Evolutionary conservation across 2,329 filamentous ascomycete genomes (phyloP), one percentile per base, ranked within the genome.

Genomic region (Arachnopeziza araneosa): DNA sequence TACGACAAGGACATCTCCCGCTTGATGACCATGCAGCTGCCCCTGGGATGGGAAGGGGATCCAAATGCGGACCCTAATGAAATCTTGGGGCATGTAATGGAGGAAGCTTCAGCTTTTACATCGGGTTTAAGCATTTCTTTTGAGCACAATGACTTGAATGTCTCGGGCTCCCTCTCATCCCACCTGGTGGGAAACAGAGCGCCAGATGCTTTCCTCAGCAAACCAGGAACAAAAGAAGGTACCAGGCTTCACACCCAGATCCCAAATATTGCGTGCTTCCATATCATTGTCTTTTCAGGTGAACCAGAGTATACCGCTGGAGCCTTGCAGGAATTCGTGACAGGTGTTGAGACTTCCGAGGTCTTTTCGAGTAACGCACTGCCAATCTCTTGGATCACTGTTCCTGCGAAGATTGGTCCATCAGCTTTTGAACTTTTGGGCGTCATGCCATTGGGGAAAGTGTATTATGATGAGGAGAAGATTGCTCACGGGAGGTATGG

Each of bases 41-140:
- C 76, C 0, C 59, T 72, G 17, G 70, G 72, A 48, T 77, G 75
- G 71, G 67, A 66, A 54, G 75, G 75, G 1, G 79, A 84, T 58
- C 66, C 68, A 23, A 64, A 67, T 50, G 70, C 71, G 19, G 75
- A 78, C 56, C 72, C 75, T 0, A 76, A 80, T 52, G 73, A 75
- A 17, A 78, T 81, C 0, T 75, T 88, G 0, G 80, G 80, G 0
- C 73, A 77, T 32, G 81, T 86, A 63, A 84, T 87, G 66, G 74
- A 78, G 58, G 79, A 82, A 55, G 84, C 84, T 50, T 78, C 84
- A 21, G 77, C 80, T 1, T 87, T 87, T 69, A 87, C 85, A 52
- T 83, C 82, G 0, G 84, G 84, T 0, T 76, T 85, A 9, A 84
- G 83, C 2, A 84, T 84, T 9, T 77, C 77, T 51, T 88, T 87